Conservation (phyloP, 371 early-diverging fungal genomes). For the Nematocida displodere region DNA sequence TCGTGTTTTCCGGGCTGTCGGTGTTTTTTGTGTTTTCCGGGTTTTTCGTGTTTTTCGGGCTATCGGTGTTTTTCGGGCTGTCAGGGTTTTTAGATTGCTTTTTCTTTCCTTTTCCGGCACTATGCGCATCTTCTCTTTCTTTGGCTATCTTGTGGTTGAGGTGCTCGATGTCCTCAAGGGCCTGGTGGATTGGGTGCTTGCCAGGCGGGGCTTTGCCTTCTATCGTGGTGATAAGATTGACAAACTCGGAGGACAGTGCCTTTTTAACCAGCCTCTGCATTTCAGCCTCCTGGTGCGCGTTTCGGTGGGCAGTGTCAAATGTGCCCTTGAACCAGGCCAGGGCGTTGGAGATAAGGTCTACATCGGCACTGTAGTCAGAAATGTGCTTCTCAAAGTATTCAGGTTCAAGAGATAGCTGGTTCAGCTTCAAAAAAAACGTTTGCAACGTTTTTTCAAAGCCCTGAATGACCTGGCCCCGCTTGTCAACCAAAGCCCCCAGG, state of each 20-base stretch:
- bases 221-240: background rate
- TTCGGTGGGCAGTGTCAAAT: background rate
- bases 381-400: conserved; percentile 23
- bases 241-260: background rate
- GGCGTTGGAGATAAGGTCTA: conserved; percentile 51
- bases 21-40: background rate
- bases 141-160: background rate
- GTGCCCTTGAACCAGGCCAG: conserved; percentile 17
- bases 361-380: background rate
- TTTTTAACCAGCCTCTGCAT: background rate
- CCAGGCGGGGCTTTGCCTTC: background rate
- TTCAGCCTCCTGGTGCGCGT: background rate
- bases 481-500: conserved; percentile 50
- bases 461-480: conserved; percentile 53
- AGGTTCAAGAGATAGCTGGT: conserved; percentile 7
- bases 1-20: background rate
- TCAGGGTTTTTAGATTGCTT: background rate
- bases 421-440: conserved; percentile 46
- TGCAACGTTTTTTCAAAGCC: conserved; percentile 63
- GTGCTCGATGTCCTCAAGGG: background rate
- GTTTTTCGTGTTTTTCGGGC: background rate
- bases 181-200: background rate
- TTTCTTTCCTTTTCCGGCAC: background rate
- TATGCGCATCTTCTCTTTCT: no score
- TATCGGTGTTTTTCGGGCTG: background rate